These are phyloP conservation scores for Colletotrichum phormii DNA, from an alignment of 2,329 filamentous ascomycete species.

Conservation along the genomic window DNA sequence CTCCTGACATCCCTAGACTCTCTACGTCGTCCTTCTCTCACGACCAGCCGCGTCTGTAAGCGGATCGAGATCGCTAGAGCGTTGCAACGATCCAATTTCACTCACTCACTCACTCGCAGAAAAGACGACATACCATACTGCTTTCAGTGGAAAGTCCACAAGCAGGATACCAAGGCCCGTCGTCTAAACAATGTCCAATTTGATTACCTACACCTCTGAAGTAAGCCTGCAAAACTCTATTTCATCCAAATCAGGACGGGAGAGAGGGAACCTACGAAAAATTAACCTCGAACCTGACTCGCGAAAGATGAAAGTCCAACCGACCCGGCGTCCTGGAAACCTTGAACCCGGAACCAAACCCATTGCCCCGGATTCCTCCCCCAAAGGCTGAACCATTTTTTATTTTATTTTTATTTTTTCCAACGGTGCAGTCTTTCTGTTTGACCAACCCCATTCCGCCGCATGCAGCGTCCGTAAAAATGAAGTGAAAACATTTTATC, in stretches of 20 bases:
- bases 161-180: too few species aligned
- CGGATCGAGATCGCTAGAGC: background rate
- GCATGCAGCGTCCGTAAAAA: background rate
- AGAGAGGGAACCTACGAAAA: too few species aligned
- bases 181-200: too few species aligned
- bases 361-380: background rate
- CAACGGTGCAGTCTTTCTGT: background rate
- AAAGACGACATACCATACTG: too few species aligned
- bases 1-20: background rate
- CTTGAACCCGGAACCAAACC: background rate
- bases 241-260: too few species aligned
- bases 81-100: background rate
- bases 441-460: too few species aligned
- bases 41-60: background rate
- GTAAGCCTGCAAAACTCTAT: too few species aligned
- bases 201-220: too few species aligned
- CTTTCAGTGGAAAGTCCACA: too few species aligned
- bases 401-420: too few species aligned
- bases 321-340: background rate
- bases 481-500: background rate
- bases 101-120: too few species aligned
- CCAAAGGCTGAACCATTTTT: background rate
- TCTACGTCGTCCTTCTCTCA: background rate
- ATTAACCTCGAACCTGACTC: constrained; percentile 2
- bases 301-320: background rate